These are phyloP conservation scores for Phoma sp. DNA, from an alignment of 2,329 filamentous ascomycete genomes.

Conservation along the genomic window DNA sequence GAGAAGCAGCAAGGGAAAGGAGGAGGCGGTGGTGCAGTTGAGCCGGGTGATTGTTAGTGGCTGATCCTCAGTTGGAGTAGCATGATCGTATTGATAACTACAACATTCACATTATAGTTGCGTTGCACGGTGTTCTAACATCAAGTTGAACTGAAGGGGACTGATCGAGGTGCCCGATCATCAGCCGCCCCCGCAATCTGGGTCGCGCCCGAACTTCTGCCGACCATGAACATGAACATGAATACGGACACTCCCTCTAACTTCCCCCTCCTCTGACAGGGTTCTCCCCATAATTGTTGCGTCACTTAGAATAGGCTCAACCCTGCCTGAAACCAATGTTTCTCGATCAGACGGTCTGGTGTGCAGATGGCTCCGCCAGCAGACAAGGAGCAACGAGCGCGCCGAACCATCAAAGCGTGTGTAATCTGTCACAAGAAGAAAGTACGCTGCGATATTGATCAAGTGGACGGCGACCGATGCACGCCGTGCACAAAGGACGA, in stretches of 20 bases:
- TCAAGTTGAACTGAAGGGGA: background rate
- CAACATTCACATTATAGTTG: background rate
- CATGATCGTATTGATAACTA: background rate
- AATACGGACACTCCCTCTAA: slow-evolving; percentile 1
- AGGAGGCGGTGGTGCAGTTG: slow-evolving; percentile 6
- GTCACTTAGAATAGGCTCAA: background rate
- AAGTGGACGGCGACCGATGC: slow-evolving; percentile 45
- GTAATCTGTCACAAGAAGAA: slow-evolving; percentile 55
- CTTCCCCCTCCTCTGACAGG: background rate
- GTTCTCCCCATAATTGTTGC: background rate
- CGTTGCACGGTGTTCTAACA: background rate
- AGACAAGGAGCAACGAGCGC: slow-evolving; percentile 27
- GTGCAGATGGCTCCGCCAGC: slow-evolving; percentile 23
- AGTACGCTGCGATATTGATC: slow-evolving; percentile 40
- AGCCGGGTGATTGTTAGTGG: slow-evolving; percentile 3
- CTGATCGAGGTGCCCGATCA: background rate
- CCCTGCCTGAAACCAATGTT: slow-evolving; percentile 5
- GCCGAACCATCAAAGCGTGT: slow-evolving; percentile 46
- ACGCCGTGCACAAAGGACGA: slow-evolving; percentile 46
- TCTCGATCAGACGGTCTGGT: background rate
- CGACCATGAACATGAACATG: background rate
- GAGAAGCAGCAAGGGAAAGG: background rate
- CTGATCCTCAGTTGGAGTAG: background rate
- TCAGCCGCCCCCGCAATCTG: slow-evolving; percentile 13
- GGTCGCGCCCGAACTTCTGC: slow-evolving; percentile 1